Conservation (phyloP, 345 rosid species). For the Carallia brachiata region DNA sequence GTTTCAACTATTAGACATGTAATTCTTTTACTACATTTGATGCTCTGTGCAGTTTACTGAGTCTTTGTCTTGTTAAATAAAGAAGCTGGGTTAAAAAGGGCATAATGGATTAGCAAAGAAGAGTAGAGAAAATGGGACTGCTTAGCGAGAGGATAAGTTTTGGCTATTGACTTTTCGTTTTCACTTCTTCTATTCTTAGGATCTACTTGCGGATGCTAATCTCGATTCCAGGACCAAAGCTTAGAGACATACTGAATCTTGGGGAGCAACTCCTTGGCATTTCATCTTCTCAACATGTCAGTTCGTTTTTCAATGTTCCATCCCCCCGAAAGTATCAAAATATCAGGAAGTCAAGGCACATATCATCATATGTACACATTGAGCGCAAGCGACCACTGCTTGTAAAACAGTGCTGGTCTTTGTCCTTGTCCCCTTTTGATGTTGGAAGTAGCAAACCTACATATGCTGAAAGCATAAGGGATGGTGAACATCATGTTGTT, state of each 20-base stretch:
- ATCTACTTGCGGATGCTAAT: conserved; percentile 86
- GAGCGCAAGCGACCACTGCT: conserved; percentile 60
- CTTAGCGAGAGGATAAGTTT: too few relatives aligned
- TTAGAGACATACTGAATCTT: conserved; percentile 62
- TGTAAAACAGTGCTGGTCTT: conserved; percentile 87
- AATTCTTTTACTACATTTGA: neutral
- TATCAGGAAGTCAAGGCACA: conserved; percentile 54
- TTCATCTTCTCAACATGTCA: conserved; percentile 66
- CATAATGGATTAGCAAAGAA: neutral
- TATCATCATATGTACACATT: conserved; percentile 66
- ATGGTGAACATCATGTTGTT: conserved; percentile 42
- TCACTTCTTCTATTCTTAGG: conserved; percentile 43
- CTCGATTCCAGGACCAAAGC: conserved; percentile 77
- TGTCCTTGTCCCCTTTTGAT: conserved; percentile 57
- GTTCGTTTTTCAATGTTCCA: conserved; percentile 59
- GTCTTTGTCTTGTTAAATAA: neutral
- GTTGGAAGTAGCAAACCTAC: conserved; percentile 44
- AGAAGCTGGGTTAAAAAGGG: neutral
- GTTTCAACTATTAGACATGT: too few relatives aligned
- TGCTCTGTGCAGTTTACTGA: neutral
- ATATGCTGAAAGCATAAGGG: conserved; percentile 40
- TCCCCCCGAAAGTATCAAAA: conserved; percentile 58
- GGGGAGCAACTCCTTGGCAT: conserved; percentile 62
- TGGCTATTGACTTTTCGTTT: conserved; percentile 15
- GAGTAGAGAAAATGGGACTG: too few relatives aligned